Percentiles rank a stretch among this genome's conserved stretches.
Evolutionary conservation across 306 rosid species (phyloP).

Genomic region (Inga oerstediana): DNA sequence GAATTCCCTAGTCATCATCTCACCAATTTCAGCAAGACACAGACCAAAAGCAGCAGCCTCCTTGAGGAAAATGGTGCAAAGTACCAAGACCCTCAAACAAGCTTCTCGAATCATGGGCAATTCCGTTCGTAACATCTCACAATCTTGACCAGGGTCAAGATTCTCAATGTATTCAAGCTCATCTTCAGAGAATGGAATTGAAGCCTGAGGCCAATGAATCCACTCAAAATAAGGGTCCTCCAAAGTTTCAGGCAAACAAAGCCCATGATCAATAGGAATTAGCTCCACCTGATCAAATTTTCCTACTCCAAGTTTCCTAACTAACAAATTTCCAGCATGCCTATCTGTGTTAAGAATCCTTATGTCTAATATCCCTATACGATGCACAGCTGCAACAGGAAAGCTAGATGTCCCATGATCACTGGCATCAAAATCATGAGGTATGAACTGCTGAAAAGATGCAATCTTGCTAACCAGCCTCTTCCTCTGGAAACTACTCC

Average conservation of each 20-base stretch:
- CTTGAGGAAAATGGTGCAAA: constrained; percentile 90
- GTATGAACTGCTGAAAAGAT: constrained; percentile 86
- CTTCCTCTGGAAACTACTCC: constrained; percentile 62
- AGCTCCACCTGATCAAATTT: constrained; percentile 91
- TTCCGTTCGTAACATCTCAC: constrained; percentile 77
- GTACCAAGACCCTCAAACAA: constrained; percentile 84
- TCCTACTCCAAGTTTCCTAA: constrained; percentile 77
- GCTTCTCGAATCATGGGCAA: constrained; percentile 98
- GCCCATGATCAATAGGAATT: constrained; percentile 97
- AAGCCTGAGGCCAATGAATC: constrained; percentile 99
- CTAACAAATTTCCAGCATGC: constrained; percentile 96
- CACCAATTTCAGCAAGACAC: constrained; percentile 94
- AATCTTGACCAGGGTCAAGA: constrained; percentile 64
- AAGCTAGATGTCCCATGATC: constrained; percentile 98
- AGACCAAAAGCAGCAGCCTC: constrained; percentile 80
- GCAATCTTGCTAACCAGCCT: constrained; percentile 93
- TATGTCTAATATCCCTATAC: constrained; percentile 91
- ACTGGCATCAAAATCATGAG: constrained; percentile 96
- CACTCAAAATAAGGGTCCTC: constrained; percentile 99
- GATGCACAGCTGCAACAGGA: constrained; percentile 92
- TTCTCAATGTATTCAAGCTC: constrained; percentile 75
- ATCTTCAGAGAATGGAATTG: constrained; percentile 91
- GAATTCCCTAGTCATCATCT: constrained; percentile 97
- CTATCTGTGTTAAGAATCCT: constrained; percentile 97
- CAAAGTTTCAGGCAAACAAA: constrained; percentile 88